Evolutionary conservation across 2,329 filamentous ascomycete species (phyloP).

Genomic region (Setomelanomma holmii): DNA sequence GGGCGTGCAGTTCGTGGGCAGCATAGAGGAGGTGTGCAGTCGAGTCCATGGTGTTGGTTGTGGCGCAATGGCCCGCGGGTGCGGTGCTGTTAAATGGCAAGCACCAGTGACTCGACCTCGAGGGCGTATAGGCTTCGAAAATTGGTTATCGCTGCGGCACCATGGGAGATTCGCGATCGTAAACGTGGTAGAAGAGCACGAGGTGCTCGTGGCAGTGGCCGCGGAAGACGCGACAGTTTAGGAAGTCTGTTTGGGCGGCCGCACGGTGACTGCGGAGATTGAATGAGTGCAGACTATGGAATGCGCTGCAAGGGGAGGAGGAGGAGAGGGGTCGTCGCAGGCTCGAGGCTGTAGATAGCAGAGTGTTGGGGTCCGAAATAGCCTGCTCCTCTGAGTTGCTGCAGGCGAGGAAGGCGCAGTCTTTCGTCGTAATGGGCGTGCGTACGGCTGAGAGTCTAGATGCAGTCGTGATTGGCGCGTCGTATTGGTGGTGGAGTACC

Average conservation of each 20-base stretch:
- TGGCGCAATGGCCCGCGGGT: constrained; percentile 16
- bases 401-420: constrained; percentile 18
- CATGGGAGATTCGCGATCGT: constrained; percentile 17
- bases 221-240: constrained; percentile 19
- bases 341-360: not conserved
- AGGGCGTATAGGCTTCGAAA: constrained; percentile 5
- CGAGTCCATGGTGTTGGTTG: constrained; percentile 52
- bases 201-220: constrained; percentile 6
- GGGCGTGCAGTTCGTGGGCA: constrained; percentile 54
- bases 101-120: constrained; percentile 17
- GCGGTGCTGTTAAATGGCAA: constrained; percentile 16
- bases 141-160: constrained; percentile 12
- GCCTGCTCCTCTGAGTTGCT: not conserved
- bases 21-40: constrained; percentile 48
- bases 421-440: constrained; percentile 17
- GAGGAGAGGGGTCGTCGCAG: constrained; percentile 3
- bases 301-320: constrained; percentile 4
- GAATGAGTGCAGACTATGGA: constrained; percentile 1
- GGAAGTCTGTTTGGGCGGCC: constrained; percentile 29
- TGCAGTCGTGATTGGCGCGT: constrained; percentile 18
- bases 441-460: constrained; percentile 18
- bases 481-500: no score
- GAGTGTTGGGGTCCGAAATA: not conserved
- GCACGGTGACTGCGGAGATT: constrained; percentile 18
- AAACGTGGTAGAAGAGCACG: constrained; percentile 10